These are phyloP conservation scores for Umbilicaria muhlenbergii DNA, from an alignment of 495 filamentous ascomycete species.

Conservation along the genomic window DNA sequence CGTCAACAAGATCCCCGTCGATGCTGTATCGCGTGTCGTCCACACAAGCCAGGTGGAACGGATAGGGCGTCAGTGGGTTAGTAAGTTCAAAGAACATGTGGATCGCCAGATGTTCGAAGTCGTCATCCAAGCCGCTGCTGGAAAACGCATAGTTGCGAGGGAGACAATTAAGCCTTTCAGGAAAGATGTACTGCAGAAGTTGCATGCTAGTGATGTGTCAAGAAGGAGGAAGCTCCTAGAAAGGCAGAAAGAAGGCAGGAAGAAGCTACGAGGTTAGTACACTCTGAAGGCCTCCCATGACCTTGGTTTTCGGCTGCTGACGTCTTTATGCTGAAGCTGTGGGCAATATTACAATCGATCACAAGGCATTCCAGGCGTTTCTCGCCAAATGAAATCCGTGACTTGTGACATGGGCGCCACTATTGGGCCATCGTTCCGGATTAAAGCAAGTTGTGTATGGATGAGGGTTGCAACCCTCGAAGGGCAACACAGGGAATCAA, in stretches of 20 bases:
- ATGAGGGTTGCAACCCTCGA: too few species aligned
- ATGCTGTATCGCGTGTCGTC: conserved; percentile 83
- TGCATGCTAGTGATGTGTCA: conserved; percentile 80
- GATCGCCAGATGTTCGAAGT: conserved; percentile 94
- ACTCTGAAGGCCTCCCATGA: neutral
- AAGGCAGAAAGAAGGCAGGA: conserved; percentile 93
- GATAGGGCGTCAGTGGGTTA: conserved; percentile 74
- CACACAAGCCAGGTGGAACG: conserved; percentile 64
- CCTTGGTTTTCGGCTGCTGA: neutral
- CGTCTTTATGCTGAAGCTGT: conserved; percentile 22
- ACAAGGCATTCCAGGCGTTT: conserved; percentile 86
- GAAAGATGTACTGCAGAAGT: conserved; percentile 84
- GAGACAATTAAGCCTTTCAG: conserved; percentile 95
- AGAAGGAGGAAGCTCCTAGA: conserved; percentile 77
- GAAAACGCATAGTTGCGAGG: conserved; percentile 69
- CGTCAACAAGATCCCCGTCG: conserved; percentile 85
- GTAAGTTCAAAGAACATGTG: conserved; percentile 94
- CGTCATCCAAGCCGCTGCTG: conserved; percentile 81
- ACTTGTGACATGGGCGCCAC: neutral
- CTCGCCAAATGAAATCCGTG: conserved; percentile 37
- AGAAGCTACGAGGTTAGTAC: conserved; percentile 47
- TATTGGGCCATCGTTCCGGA: too few species aligned
- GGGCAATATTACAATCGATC: conserved; percentile 78
- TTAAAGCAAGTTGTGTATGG: neutral
- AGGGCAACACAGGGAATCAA: too few species aligned